A percentile compares a stretch with the other conserved stretches of the same genome.
phyloP scores from a whole-genome alignment of 2,329 filamentous ascomycete genomes.

The Lachnum nothofagi region DNA sequence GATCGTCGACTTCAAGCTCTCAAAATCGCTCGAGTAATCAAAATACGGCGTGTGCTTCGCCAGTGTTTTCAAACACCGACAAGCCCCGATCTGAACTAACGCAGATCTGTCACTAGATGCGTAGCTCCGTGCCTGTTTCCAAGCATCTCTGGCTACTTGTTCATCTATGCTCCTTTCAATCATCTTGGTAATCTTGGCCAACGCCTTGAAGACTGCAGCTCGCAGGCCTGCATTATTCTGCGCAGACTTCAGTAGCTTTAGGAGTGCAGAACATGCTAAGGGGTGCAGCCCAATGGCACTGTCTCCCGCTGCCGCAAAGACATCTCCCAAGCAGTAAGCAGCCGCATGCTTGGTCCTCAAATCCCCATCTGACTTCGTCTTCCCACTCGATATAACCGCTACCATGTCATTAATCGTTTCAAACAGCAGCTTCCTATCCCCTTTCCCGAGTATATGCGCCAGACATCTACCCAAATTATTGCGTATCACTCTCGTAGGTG shows the following conservation, averaged over 20 bases:
- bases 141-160: conserved; percentile 76
- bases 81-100: conserved; percentile 73
- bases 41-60: conserved; percentile 73
- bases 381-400: conserved; percentile 65
- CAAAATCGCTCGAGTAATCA: conserved; percentile 83
- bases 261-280: conserved; percentile 62
- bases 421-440: conserved; percentile 86
- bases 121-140: conserved; percentile 81
- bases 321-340: conserved; percentile 76
- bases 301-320: conserved; percentile 89
- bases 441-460: conserved; percentile 73
- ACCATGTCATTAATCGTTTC: conserved; percentile 90
- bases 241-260: conserved; percentile 76
- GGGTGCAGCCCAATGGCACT: conserved; percentile 82
- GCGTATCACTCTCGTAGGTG: conserved; percentile 81
- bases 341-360: conserved; percentile 79
- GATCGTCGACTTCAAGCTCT: conserved; percentile 73
- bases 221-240: conserved; percentile 77
- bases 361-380: conserved; percentile 70
- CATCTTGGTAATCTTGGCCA: conserved; percentile 72
- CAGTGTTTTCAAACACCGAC: conserved; percentile 71
- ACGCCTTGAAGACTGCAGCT: conserved; percentile 67
- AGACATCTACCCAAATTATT: conserved; percentile 85
- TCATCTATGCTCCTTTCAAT: conserved; percentile 78
- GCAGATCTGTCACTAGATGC: conserved; percentile 75